Percentiles rank a stretch among this genome's conserved stretches.
Conservation (phyloP, 306 rosid genomes). For the Biancaea sappan region DNA sequence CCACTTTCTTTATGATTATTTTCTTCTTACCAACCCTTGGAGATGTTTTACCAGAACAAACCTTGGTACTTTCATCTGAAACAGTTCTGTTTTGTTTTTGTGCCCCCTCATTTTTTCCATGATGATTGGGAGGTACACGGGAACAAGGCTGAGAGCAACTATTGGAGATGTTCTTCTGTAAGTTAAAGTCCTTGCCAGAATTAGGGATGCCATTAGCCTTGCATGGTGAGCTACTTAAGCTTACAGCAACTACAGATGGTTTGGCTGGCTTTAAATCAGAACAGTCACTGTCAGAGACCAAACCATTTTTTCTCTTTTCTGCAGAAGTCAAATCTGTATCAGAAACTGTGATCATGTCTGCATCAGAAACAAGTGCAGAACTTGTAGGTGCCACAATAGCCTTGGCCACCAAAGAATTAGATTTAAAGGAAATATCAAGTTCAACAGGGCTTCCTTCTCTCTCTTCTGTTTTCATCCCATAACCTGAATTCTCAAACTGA, state of each 20-base stretch:
- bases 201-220: conserved; percentile 28
- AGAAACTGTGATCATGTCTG: conserved; percentile 21
- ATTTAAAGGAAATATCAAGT: conserved; percentile 85
- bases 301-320: conserved; percentile 31
- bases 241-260: conserved; percentile 30
- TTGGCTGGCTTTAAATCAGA: conserved; percentile 33
- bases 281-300: conserved; percentile 24
- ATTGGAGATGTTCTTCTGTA: conserved; percentile 36
- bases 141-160: conserved; percentile 36
- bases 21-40: conserved; percentile 62
- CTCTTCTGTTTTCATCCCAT: conserved; percentile 50
- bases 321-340: conserved; percentile 31
- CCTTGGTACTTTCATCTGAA: conserved; percentile 29
- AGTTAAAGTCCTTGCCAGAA: conserved; percentile 36
- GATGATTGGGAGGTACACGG: conserved; percentile 22
- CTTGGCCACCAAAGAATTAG: conserved; percentile 86
- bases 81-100: conserved; percentile 19
- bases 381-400: conserved; percentile 56
- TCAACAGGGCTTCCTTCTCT: conserved; percentile 70
- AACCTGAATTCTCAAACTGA: conserved; percentile 44
- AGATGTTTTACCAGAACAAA: conserved; percentile 38
- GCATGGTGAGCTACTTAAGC: conserved; percentile 26
- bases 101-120: conserved; percentile 40
- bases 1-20: conserved; percentile 66
- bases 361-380: conserved; percentile 39